Evolutionary conservation across 495 filamentous ascomycete genomes (phyloP).

Genomic region (Tetracladium marchalianum): DNA sequence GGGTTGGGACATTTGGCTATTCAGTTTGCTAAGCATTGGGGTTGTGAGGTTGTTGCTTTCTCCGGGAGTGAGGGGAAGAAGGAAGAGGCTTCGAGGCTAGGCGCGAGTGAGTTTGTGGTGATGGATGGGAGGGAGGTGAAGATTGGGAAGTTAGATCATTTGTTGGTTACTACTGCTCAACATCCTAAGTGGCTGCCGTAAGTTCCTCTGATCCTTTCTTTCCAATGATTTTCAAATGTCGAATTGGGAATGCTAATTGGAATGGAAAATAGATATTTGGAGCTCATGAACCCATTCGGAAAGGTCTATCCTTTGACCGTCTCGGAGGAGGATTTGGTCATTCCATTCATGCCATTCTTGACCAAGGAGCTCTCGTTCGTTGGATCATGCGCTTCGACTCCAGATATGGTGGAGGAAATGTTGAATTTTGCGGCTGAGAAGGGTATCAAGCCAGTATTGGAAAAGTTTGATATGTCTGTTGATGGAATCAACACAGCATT

Average conservation of each 20-base stretch:
- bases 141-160: conserved; percentile 20
- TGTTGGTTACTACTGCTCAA: conserved; percentile 26
- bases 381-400: conserved; percentile 33
- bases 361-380: conserved; percentile 37
- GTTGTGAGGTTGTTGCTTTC: conserved; percentile 48
- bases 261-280: conserved; percentile 38
- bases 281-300: conserved; percentile 30
- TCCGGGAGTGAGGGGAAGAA: conserved; percentile 43
- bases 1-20: conserved; percentile 54
- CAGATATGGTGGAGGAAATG: conserved; percentile 25
- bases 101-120: conserved; percentile 43
- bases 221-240: conserved; percentile 28
- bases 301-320: conserved; percentile 39
- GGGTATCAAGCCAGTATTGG: conserved; percentile 20
- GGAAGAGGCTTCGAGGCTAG: conserved; percentile 41
- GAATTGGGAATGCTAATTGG: not conserved
- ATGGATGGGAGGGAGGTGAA: conserved; percentile 23
- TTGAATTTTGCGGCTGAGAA: conserved; percentile 27
- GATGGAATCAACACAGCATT: conserved; percentile 45
- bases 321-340: conserved; percentile 25
- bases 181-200: conserved; percentile 22
- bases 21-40: conserved; percentile 49
- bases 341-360: conserved; percentile 33
- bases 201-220: conserved; percentile 23
- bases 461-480: conserved; percentile 34